Conservation (phyloP, 352 stramenopile species). For the Thraustotheca clavata region DNA sequence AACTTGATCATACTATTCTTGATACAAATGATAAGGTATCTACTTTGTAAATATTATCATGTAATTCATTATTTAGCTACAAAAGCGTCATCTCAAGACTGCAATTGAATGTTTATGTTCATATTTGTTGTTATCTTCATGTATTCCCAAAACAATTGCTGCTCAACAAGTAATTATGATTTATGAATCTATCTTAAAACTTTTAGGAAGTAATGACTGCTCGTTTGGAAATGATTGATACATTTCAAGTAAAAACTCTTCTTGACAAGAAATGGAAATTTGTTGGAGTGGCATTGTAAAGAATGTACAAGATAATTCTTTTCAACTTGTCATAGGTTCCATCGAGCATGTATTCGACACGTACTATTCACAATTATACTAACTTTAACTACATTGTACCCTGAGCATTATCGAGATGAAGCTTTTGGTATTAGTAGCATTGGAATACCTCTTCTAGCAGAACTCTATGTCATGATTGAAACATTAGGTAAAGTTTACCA, state of each 20-base stretch:
- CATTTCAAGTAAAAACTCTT: slow-evolving; percentile 40
- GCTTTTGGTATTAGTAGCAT: not conserved
- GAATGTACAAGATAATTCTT: slow-evolving; percentile 31
- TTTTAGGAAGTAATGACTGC: slow-evolving; percentile 30
- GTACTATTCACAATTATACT: slow-evolving; percentile 33
- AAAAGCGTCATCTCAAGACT: slow-evolving; percentile 20
- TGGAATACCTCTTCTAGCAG: not conserved
- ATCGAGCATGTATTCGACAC: slow-evolving; percentile 22
- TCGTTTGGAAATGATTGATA: slow-evolving; percentile 45
- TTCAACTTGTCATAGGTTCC: not conserved
- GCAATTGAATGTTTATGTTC: slow-evolving; percentile 56
- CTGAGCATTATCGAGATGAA: slow-evolving; percentile 29
- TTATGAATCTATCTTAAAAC: too few species aligned
- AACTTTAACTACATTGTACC: slow-evolving; percentile 39
- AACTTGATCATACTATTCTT: slow-evolving; percentile 21
- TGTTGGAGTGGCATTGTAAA: slow-evolving; percentile 34
- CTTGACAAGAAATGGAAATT: slow-evolving; percentile 61
- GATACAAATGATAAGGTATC: not conserved
- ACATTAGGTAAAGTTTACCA: slow-evolving; percentile 29
- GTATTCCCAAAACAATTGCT: slow-evolving; percentile 23
- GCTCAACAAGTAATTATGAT: not conserved
- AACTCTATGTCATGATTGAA: not conserved
- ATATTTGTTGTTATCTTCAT: slow-evolving; percentile 30
- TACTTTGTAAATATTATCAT: not conserved
- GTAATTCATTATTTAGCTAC: not conserved